Base-by-base conservation (phyloP, 352 stramenopile genomes). In the Phytophthora litchii region DNA sequence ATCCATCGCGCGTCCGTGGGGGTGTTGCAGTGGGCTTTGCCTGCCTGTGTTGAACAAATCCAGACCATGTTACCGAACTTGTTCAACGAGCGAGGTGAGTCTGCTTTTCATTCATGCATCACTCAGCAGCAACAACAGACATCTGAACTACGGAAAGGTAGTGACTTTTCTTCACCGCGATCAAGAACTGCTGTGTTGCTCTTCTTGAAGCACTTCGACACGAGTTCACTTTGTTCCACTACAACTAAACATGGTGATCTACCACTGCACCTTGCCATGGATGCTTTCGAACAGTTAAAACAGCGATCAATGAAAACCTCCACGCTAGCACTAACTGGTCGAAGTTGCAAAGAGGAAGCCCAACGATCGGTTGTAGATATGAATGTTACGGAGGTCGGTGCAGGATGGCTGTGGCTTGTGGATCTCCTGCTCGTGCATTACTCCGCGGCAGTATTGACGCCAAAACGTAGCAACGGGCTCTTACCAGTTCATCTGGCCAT, bases 181-280 rank as follows among this genome's bases (percentile, higher is more conserved):
- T 66, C 70, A 20, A 76, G 60, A 51, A 76, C 64, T 21, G 60
- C 72, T 0, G 43, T 89, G 7, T 32, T 74, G n/a, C 52, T 76
- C 8, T 74, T 88, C 31, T 59, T 85, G 7, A 76, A 71, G 19
- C 55, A 65, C 43, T 72, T 70, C 48, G 31, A 77, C 16, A 32
- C 50, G 1, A 4, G 13, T 4, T 23, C 27, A 27, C 35, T 86
- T 8, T 87, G 75, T 34, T 56, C 43, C 2, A 67, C 52, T 13
- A n/a, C 60, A 12, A 85, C 64, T 3, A 70, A 62, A n/a, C n/a
- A 67, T 3, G 77, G 78, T 16, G 68, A 88, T 48, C 38, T 88
- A 12, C 68, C 80, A 12, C 48, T 89, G 11, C 80, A 88, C 20
- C 59, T 88, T 4, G 76, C 77, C 2, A 71, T 88, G 58, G 64